phyloP scores from a whole-genome alignment of 805 yeast genomes.

The Lachancea waltii region DNA sequence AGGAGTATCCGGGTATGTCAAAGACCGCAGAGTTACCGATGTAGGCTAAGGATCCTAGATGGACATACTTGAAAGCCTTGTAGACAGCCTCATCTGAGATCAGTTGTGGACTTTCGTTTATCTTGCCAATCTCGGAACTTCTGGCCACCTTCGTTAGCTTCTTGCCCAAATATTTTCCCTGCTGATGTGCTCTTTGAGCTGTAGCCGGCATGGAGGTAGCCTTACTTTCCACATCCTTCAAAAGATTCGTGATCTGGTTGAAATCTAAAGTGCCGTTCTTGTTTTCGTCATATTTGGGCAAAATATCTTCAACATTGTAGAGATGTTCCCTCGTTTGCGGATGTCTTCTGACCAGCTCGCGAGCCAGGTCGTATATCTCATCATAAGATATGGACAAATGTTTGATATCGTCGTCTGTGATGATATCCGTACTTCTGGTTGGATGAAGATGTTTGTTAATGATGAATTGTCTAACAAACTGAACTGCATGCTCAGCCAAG shows the following conservation, averaged over 20 bases:
- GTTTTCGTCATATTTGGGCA: constrained; percentile 46
- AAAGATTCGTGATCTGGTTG: constrained; percentile 43
- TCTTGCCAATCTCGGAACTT: constrained; percentile 39
- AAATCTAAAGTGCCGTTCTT: constrained; percentile 46
- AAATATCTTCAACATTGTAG: constrained; percentile 41
- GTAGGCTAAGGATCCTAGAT: constrained; percentile 62
- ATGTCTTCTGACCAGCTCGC: constrained; percentile 42
- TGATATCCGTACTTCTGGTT: constrained; percentile 30
- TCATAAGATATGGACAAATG: constrained; percentile 40
- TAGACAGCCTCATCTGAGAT: constrained; percentile 39
- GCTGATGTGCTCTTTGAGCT: constrained; percentile 69
- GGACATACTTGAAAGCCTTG: constrained; percentile 56
- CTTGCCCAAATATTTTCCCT: constrained; percentile 58
- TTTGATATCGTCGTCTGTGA: constrained; percentile 47
- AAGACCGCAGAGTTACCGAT: constrained; percentile 67
- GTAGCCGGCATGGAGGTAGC: constrained; percentile 67
- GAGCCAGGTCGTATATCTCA: constrained; percentile 45
- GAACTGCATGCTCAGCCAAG: constrained; percentile 48
- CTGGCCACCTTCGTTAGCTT: constrained; percentile 50
- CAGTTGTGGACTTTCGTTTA: constrained; percentile 43
- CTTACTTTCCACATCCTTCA: constrained; percentile 52
- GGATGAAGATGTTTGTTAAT: constrained; percentile 38
- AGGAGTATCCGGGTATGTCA: constrained; percentile 54
- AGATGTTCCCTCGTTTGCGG: constrained; percentile 57
- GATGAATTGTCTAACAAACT: constrained; percentile 42